Evolutionary conservation across 305 asterid genomes (phyloP).

Genomic region (Caryopteris hybrid): DNA sequence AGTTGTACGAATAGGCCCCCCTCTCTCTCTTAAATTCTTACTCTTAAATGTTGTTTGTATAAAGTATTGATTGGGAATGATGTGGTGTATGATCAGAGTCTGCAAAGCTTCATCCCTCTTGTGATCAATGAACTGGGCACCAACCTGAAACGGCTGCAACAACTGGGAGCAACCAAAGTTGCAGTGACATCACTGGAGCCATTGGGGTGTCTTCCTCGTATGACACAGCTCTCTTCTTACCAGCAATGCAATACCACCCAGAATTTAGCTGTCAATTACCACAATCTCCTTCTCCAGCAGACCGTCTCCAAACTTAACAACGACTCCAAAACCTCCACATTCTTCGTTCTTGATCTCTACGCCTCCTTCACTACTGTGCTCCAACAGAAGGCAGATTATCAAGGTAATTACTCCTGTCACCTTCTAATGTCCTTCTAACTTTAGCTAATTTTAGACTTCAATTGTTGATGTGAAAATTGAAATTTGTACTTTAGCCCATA

Average conservation of each 20-base stretch:
- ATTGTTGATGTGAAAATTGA: no score
- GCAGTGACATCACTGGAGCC: slow-evolving; percentile 47
- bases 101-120: slow-evolving; percentile 31
- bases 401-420: slow-evolving; percentile 41
- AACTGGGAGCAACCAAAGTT: slow-evolving; percentile 41
- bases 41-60: no score
- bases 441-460: no score
- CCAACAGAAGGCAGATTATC: slow-evolving; percentile 20
- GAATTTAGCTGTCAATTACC: slow-evolving; percentile 31
- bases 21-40: no score
- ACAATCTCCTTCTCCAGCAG: slow-evolving; percentile 42
- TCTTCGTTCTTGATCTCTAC: slow-evolving; percentile 47
- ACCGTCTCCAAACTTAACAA: slow-evolving; percentile 35
- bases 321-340: slow-evolving; percentile 26
- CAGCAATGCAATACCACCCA: slow-evolving; percentile 41
- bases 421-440: no score
- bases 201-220: slow-evolving; percentile 50
- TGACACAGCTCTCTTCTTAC: slow-evolving; percentile 24
- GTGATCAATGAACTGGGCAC: slow-evolving; percentile 40
- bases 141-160: slow-evolving; percentile 25
- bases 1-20: no score
- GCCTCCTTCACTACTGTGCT: slow-evolving; percentile 45
- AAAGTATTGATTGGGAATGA: no score
- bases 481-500: no score
- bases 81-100: slow-evolving; percentile 26